A percentile compares a stretch with the other conserved stretches of the same genome.
phyloP scores from a whole-genome alignment of 257 asterid species.

The Lithospermum erythrorhizon region DNA sequence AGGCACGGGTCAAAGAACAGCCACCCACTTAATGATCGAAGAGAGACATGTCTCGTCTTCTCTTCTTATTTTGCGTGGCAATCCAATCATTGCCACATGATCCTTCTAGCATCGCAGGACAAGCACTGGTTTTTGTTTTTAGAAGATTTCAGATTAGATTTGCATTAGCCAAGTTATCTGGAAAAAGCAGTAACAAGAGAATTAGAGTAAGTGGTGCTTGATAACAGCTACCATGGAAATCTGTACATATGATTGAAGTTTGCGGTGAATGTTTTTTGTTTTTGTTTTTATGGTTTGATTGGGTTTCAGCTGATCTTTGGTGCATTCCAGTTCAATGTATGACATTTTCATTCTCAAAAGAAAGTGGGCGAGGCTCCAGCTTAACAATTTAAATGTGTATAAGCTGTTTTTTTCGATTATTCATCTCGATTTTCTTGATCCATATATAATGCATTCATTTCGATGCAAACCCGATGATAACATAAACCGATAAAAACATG shows the following conservation, averaged over 20 bases:
- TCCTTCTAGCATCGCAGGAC: conserved; percentile 19
- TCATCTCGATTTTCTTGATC: no score
- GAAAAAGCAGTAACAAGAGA: conserved; percentile 12
- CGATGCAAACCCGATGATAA: no score
- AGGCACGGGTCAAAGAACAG: conserved; percentile 35
- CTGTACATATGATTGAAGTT: conserved; percentile 12
- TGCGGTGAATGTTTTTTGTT: conserved; percentile 1
- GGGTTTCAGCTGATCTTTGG: not conserved
- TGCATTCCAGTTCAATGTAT: not conserved
- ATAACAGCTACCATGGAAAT: conserved; percentile 1
- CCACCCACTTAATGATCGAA: conserved; percentile 25
- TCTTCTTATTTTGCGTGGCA: conserved; percentile 10
- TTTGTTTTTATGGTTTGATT: not conserved
- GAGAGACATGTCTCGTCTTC: conserved; percentile 13
- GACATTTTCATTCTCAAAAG: not conserved
- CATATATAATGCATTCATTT: no score
- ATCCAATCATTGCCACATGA: conserved; percentile 10
- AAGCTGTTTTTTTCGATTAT: no score
- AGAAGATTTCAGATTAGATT: conserved; percentile 20
- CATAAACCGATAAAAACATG: no score
- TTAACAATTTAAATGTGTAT: no score
- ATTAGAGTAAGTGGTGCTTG: conserved; percentile 7
- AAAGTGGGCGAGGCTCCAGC: not conserved
- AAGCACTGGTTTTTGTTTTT: conserved; percentile 12
- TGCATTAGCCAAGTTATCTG: conserved; percentile 8